phyloP scores from a whole-genome alignment of 345 rosid species.

The Acer negundo region DNA sequence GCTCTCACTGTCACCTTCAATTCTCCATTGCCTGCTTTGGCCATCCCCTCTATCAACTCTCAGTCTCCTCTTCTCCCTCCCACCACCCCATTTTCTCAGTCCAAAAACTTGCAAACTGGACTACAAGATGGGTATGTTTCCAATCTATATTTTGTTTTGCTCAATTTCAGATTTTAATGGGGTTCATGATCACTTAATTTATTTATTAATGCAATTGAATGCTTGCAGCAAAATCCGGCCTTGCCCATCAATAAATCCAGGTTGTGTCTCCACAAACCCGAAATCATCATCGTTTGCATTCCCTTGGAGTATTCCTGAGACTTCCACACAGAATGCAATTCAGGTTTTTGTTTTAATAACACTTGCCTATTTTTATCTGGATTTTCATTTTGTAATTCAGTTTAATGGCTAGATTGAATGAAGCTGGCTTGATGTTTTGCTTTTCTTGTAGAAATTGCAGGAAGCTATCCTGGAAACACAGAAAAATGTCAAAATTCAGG shows the following conservation, averaged over 20 bases:
- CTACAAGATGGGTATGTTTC: conserved; percentile 64
- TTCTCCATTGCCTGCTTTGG: conserved; percentile 59
- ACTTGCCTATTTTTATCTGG: not conserved
- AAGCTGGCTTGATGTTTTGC: not conserved
- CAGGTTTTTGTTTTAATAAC: conserved; percentile 39
- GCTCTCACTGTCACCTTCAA: conserved; percentile 57
- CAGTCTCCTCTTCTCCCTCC: conserved; percentile 42
- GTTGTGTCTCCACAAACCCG: conserved; percentile 88
- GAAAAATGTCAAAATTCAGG: conserved; percentile 60
- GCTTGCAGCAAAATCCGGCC: conserved; percentile 78
- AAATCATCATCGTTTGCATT: conserved; percentile 80
- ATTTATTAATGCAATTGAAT: not conserved
- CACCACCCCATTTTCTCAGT: conserved; percentile 89
- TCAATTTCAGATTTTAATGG: not conserved
- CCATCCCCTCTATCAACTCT: conserved; percentile 71
- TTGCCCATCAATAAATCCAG: conserved; percentile 88
- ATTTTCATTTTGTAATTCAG: not conserved
- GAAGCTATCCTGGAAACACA: conserved; percentile 74
- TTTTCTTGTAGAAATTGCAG: conserved; percentile 53
- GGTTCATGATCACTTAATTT: not conserved
- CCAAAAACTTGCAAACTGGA: conserved; percentile 73
- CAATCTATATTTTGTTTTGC: not conserved
- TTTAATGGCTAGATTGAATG: not conserved
- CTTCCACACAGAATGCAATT: conserved; percentile 45
- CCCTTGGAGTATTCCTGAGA: conserved; percentile 69